Percentiles rank a stretch among this genome's conserved stretches.
These are phyloP conservation scores for Fusarium devonianum DNA, from an alignment of 2,329 filamentous ascomycete genomes.

Conservation along the genomic window DNA sequence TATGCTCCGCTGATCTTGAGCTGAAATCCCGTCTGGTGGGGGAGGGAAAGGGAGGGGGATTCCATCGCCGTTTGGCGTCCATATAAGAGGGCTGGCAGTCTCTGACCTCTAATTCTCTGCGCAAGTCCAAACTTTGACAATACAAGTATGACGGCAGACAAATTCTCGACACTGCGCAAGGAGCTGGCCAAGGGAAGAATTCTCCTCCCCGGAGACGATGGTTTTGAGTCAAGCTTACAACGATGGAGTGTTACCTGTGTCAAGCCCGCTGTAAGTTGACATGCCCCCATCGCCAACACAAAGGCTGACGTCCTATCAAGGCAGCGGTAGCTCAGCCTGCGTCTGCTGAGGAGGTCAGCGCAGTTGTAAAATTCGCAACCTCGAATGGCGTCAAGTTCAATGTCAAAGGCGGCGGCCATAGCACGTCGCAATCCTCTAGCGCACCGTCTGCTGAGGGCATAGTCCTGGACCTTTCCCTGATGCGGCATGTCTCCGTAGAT, in stretches of 20 bases:
- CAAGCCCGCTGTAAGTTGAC: slow-evolving; percentile 44
- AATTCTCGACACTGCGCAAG: slow-evolving; percentile 29
- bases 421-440: slow-evolving; percentile 56
- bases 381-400: slow-evolving; percentile 57
- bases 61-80: neutral
- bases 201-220: slow-evolving; percentile 45
- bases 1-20: neutral
- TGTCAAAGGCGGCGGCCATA: slow-evolving; percentile 64
- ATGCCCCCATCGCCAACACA: neutral
- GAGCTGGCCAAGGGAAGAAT: slow-evolving; percentile 40
- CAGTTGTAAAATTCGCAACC: slow-evolving; percentile 53
- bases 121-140: no score
- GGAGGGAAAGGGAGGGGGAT: neutral
- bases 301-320: slow-evolving; percentile 37
- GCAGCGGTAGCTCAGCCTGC: slow-evolving; percentile 55
- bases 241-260: slow-evolving; percentile 50
- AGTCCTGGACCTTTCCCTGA: slow-evolving; percentile 61
- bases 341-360: slow-evolving; percentile 50
- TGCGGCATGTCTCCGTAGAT: slow-evolving; percentile 60
- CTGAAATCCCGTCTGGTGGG: no score
- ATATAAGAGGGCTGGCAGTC: neutral
- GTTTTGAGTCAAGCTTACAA: slow-evolving; percentile 45
- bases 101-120: neutral
- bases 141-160: slow-evolving; percentile 31
- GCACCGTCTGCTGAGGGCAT: slow-evolving; percentile 57